phyloP scores from a whole-genome alignment of 2,329 filamentous ascomycete species.

The Chrysoporthe deuterocubensis region DNA sequence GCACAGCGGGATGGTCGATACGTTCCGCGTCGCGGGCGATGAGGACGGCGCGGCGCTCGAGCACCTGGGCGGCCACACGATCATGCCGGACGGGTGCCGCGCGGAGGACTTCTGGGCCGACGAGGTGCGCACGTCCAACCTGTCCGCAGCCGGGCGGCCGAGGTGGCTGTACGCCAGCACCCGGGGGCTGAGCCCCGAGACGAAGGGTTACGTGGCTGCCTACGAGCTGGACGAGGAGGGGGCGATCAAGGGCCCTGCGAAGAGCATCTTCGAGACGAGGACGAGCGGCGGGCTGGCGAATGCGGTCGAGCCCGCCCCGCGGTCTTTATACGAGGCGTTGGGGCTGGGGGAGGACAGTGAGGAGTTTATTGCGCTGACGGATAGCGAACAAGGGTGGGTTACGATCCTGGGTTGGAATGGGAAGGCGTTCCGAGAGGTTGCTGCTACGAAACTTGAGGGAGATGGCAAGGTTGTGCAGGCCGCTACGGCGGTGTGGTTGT shows the following conservation, averaged over 20 bases:
- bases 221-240: slow-evolving; percentile 28
- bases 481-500: slow-evolving; percentile 36
- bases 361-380: slow-evolving; percentile 30
- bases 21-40: slow-evolving; percentile 22
- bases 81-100: slow-evolving; percentile 18
- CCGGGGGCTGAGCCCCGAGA: slow-evolving; percentile 23
- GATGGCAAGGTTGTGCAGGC: slow-evolving; percentile 19
- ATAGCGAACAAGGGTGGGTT: slow-evolving; percentile 28
- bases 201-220: slow-evolving; percentile 30
- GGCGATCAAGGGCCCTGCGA: slow-evolving; percentile 21
- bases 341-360: neutral
- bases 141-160: neutral
- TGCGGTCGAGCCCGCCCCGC: slow-evolving; percentile 31
- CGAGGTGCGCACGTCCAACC: slow-evolving; percentile 30
- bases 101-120: slow-evolving; percentile 29
- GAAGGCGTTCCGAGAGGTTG: slow-evolving; percentile 31
- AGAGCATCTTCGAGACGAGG: slow-evolving; percentile 29
- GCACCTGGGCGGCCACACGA: slow-evolving; percentile 26
- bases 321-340: slow-evolving; percentile 5
- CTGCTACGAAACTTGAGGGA: slow-evolving; percentile 12
- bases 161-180: slow-evolving; percentile 30
- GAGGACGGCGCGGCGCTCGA: slow-evolving; percentile 11
- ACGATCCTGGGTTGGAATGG: slow-evolving; percentile 29
- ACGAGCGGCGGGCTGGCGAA: slow-evolving; percentile 32
- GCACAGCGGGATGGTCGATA: slow-evolving; percentile 33